phyloP scores from a whole-genome alignment of 805 yeast genomes.

The Barnettozyma vustinii region DNA sequence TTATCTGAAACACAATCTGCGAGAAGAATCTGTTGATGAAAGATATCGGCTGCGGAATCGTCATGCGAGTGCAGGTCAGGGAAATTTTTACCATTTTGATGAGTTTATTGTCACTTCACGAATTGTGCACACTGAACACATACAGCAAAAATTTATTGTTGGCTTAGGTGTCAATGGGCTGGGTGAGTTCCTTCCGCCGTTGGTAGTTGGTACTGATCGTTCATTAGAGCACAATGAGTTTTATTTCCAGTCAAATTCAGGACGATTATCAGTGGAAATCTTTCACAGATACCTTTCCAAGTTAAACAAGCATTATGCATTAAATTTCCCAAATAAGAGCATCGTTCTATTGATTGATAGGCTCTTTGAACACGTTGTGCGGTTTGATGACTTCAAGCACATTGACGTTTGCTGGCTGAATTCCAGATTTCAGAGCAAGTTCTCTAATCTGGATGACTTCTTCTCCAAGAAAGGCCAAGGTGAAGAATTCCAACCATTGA shows the following conservation, averaged over 20 bases:
- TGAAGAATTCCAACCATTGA: conserved; percentile 27
- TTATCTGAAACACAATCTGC: background rate
- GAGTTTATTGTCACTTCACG: conserved; percentile 27
- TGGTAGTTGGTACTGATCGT: conserved; percentile 10
- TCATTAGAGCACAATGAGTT: conserved; percentile 3
- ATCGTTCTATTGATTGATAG: conserved; percentile 30
- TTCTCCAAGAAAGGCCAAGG: conserved; percentile 7
- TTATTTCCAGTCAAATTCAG: conserved; percentile 15
- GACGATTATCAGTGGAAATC: conserved; percentile 18
- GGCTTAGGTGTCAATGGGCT: conserved; percentile 20
- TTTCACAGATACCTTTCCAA: conserved; percentile 18
- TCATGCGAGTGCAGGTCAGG: conserved; percentile 15
- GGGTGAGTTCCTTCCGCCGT: conserved; percentile 16
- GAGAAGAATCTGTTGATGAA: conserved; percentile 6
- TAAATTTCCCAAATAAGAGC: conserved; percentile 14
- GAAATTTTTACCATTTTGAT: conserved; percentile 33
- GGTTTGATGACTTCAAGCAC: conserved; percentile 25
- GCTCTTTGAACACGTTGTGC: conserved; percentile 32
- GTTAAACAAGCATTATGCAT: conserved; percentile 10
- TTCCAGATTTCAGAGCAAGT: conserved; percentile 10
- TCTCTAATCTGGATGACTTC: conserved; percentile 13
- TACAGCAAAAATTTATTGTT: conserved; percentile 10
- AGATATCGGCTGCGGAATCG: conserved; percentile 16
- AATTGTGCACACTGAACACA: conserved; percentile 15
- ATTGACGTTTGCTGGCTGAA: conserved; percentile 27